Base-by-base conservation (phyloP, 306 rosid genomes). In the Pyrus pyrifolia region DNA sequence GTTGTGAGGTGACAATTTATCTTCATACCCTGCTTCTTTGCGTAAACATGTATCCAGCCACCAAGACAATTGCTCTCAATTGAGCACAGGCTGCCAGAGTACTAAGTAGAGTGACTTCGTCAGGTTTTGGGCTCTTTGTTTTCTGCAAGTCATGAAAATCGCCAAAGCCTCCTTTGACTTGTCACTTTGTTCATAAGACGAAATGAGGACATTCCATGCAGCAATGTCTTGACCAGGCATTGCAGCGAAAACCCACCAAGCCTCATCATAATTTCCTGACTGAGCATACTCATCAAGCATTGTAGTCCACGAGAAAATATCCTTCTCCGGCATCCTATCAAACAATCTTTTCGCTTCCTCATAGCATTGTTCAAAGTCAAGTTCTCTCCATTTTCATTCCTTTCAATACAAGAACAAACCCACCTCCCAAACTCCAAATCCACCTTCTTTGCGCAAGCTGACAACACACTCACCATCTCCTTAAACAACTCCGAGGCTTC, bases 221-320 rank as follows among this genome's bases (percentile, higher is more conserved):
- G 92, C 85, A 46, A 87, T 84, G 30, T 78, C 91, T 65, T 88
- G 77, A 57, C 65, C 22, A 69, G 92, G 95, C 86, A 86, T 81
- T 45, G 80, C 82, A 46, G 79, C 72, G 59, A 90, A 90, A 35
- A 83, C 29, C 35, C 7, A 44, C 65, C 42, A 74, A 72, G 92
- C 90, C 84, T 82, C 78, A 17, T 86, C 76, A 61, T 79, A 87
- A 19, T 86, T 75, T 40, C 89, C 91, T 45, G 23, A 61, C 73
- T 84, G 89, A 38, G 92, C 86, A 76, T 81, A 84, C 64, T 90
- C 95, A 81, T 90, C 89, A 74, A 90, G 87, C 85, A 88, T 79
- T 29, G 92, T 84, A 46, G 92, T 90, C 95, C 92, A 87, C 12
- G 90, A 86, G 52, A 90, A 82, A n/a, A 90, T 68, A 60, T 90